Conservation (phyloP, 208 protist species). For the Crithidia mellificae region DNA sequence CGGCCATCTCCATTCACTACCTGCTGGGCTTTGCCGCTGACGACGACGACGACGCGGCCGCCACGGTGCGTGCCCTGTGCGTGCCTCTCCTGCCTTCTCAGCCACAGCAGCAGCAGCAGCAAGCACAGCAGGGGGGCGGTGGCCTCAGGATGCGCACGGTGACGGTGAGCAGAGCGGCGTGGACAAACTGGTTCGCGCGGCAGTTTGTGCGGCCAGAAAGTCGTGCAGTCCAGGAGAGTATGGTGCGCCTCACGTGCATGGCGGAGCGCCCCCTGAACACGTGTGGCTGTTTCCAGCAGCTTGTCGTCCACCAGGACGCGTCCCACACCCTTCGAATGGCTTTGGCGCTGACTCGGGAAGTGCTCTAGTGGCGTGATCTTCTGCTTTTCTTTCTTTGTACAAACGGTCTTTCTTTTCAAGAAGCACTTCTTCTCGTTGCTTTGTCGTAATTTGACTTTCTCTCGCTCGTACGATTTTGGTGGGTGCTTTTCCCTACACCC, state of each 20-base stretch:
- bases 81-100: slow-evolving; percentile 17
- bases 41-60: slow-evolving; percentile 17
- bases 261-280: slow-evolving; percentile 77
- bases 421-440: too few relatives aligned
- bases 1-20: slow-evolving; percentile 55
- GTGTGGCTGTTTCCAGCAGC: slow-evolving; percentile 72
- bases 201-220: slow-evolving; percentile 32
- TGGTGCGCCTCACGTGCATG: slow-evolving; percentile 71
- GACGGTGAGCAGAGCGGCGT: slow-evolving; percentile 23
- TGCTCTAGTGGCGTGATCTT: slow-evolving; percentile 41
- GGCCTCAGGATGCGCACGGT: slow-evolving; percentile 27
- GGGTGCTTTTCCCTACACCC: too few relatives aligned
- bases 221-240: slow-evolving; percentile 33
- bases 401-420: not conserved
- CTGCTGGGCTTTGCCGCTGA: slow-evolving; percentile 36
- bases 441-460: too few relatives aligned
- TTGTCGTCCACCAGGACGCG: slow-evolving; percentile 56
- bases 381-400: slow-evolving; percentile 2
- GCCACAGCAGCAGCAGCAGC: slow-evolving; percentile 8
- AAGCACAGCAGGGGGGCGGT: not conserved
- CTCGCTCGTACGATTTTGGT: too few relatives aligned
- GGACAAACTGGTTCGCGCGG: slow-evolving; percentile 24
- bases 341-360: slow-evolving; percentile 65
- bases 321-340: slow-evolving; percentile 51
- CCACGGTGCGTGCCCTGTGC: slow-evolving; percentile 29